These are phyloP conservation scores for Linum usitatissimum DNA, from an alignment of 345 rosid genomes.

Conservation along the genomic window DNA sequence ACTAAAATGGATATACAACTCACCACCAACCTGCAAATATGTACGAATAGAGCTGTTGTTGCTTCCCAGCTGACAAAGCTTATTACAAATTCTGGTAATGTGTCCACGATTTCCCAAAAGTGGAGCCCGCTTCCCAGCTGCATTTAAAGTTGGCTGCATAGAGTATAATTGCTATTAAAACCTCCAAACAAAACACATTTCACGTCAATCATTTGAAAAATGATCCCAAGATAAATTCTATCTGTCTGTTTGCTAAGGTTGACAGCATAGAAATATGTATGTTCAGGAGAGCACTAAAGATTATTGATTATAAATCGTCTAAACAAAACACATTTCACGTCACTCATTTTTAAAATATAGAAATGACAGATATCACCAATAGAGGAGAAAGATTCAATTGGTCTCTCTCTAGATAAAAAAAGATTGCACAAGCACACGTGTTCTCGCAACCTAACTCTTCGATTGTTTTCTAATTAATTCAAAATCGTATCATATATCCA, in stretches of 20 bases:
- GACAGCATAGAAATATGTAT: constrained; percentile 34
- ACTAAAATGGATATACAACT: neutral
- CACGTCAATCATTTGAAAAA: too few species aligned
- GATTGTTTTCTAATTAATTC: neutral
- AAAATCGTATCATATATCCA: constrained; percentile 10
- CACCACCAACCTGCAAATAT: constrained; percentile 58
- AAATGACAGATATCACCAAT: neutral
- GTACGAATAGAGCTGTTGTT: constrained; percentile 45
- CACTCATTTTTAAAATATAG: neutral
- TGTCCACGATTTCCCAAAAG: constrained; percentile 85
- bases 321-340: neutral
- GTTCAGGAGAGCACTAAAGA: neutral
- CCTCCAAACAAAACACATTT: too few species aligned
- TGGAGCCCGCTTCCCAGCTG: constrained; percentile 64
- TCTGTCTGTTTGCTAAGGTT: constrained; percentile 27
- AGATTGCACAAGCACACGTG: neutral
- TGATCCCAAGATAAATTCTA: too few species aligned
- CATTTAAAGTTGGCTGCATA: constrained; percentile 65
- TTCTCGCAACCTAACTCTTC: neutral
- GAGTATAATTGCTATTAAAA: too few species aligned
- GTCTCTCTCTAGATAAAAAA: neutral
- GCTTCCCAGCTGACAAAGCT: constrained; percentile 63
- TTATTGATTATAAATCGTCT: neutral
- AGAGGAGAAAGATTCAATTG: neutral
- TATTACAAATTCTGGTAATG: constrained; percentile 70